Base-by-base conservation (phyloP, 495 filamentous ascomycete genomes). In the Penicillium ochrochloron region DNA sequence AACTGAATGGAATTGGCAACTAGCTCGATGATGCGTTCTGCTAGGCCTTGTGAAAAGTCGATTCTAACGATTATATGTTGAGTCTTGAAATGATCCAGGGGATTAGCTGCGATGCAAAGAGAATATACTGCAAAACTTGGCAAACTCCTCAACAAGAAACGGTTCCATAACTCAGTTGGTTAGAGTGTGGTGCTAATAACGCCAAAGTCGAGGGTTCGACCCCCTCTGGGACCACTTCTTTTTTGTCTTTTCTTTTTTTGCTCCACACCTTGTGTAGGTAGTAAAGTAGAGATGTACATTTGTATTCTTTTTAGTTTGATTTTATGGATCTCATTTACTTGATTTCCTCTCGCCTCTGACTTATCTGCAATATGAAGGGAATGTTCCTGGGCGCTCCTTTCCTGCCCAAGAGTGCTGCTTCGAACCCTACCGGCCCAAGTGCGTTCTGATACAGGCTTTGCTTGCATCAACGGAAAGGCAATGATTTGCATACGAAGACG, bases 181-280 rank as follows among this genome's bases (percentile, higher is more conserved):
- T 69, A 75, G 73, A 68, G 72, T 70, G 74, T 76, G 70, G 61
- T 76, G 73, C 70, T 76, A 74, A 74, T 74, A 74, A 74, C 70
- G 72, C 62, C 70, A 73, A 76, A 69, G 70, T 73, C 65, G 68
- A 74, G 72, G 72, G 68, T 73, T 71, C 66, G 46, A 62, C 51
- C 60, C 60, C 54, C 61, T 52, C 55, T 63, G 61, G 61, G 37
- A 63, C 61, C 61, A 63, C 25, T 52, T n/a, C 59, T 59, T 62
- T 57, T 55, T 19, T 21, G 15, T 21, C 27, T 62, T 53, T 25
- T 51, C 59, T 52, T 17, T 54, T n/a, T 57, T 19, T 50, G 12
- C 15, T 17, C 15, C 7, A 2, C 35, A 3, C 8, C 31, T 9
- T 33, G 8, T 33, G 31, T 9, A 33, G 8, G 3, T 14, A 41